Percentiles rank a stretch among this genome's conserved stretches.
Evolutionary conservation across 352 stramenopile species (phyloP).

Genomic region (Pythium periplocum): DNA sequence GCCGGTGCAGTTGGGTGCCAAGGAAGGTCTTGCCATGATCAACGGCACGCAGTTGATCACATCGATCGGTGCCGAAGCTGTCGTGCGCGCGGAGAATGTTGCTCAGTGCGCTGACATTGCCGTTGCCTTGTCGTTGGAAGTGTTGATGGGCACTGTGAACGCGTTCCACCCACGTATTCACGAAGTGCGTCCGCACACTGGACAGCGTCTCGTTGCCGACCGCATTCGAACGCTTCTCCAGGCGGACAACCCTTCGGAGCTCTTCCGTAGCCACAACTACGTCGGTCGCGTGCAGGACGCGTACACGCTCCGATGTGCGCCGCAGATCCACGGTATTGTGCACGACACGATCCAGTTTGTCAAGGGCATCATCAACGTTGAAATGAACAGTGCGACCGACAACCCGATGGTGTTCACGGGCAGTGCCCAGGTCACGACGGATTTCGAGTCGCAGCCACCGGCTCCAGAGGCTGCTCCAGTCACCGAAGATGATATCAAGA

Average conservation of each 20-base stretch:
- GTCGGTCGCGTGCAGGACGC: slow-evolving; percentile 86
- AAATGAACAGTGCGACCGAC: slow-evolving; percentile 89
- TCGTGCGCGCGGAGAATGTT: slow-evolving; percentile 76
- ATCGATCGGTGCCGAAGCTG: slow-evolving; percentile 72
- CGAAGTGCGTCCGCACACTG: slow-evolving; percentile 72
- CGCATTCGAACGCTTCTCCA: slow-evolving; percentile 81
- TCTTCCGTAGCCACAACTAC: slow-evolving; percentile 87
- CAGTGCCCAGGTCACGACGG: slow-evolving; percentile 60
- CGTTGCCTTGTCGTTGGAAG: slow-evolving; percentile 76
- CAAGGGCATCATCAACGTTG: slow-evolving; percentile 76
- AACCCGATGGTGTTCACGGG: slow-evolving; percentile 89
- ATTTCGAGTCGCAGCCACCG: slow-evolving; percentile 34
- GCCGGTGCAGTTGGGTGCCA: slow-evolving; percentile 76
- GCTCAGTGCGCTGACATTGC: slow-evolving; percentile 75
- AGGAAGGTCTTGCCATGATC: slow-evolving; percentile 89
- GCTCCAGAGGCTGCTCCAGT: slow-evolving; percentile 15
- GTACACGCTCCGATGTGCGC: slow-evolving; percentile 85
- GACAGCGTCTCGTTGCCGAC: slow-evolving; percentile 72
- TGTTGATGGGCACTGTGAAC: slow-evolving; percentile 85
- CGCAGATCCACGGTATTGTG: slow-evolving; percentile 86
- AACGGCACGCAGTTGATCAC: slow-evolving; percentile 90
- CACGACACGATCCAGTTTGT: slow-evolving; percentile 88
- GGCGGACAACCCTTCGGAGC: slow-evolving; percentile 67
- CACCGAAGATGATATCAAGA: slow-evolving; percentile 35
- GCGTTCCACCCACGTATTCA: slow-evolving; percentile 88